Conservation (phyloP, 768 basidiomycete species). For the Boletus pseudo-olivaceus region DNA sequence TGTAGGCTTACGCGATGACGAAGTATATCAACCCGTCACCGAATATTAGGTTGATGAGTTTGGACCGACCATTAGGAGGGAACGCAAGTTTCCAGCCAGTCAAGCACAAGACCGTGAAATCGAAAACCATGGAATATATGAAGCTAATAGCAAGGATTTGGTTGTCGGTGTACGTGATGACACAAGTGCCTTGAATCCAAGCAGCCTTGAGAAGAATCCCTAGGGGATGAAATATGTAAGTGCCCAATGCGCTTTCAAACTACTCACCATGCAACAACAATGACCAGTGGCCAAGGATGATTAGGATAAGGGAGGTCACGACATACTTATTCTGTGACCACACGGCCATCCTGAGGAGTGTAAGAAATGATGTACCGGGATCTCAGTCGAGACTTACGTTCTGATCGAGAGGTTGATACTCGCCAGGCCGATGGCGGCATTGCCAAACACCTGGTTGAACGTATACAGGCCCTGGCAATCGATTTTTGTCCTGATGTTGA, state of each 20-base stretch:
- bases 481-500: constrained; percentile 57
- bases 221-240: constrained; percentile 17
- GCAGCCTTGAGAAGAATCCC: constrained; percentile 58
- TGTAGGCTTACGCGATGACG: constrained; percentile 55
- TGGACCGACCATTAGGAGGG: constrained; percentile 45
- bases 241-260: not conserved
- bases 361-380: not conserved
- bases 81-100: constrained; percentile 60
- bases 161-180: constrained; percentile 57
- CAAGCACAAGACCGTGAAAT: constrained; percentile 57
- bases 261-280: constrained; percentile 58
- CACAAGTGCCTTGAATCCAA: constrained; percentile 52
- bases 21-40: constrained; percentile 73
- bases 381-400: constrained; percentile 45
- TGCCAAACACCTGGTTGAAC: constrained; percentile 63
- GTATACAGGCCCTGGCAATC: constrained; percentile 69
- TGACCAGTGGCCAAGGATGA: constrained; percentile 72
- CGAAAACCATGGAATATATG: constrained; percentile 74
- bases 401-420: constrained; percentile 68
- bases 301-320: constrained; percentile 44
- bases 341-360: constrained; percentile 54
- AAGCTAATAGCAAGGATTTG: constrained; percentile 60
- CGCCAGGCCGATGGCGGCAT: constrained; percentile 64
- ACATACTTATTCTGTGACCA: constrained; percentile 61
- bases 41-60: constrained; percentile 63